Evolutionary conservation across 768 basidiomycete genomes (phyloP).

Genomic region (Trametes villosa): DNA sequence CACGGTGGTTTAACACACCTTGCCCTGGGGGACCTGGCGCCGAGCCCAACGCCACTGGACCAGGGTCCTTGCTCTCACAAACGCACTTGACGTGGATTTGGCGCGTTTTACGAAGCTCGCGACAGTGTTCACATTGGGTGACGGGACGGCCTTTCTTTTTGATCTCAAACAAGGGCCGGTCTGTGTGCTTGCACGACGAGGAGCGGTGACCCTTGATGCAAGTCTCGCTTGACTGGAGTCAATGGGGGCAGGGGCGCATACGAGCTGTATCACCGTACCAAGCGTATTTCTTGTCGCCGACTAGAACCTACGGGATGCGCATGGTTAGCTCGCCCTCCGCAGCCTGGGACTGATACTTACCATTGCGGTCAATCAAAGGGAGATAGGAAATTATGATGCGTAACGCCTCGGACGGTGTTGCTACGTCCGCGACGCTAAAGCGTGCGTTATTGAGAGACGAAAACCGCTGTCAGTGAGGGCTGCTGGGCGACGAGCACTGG

Average conservation of each 20-base stretch:
- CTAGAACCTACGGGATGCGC: slow-evolving; percentile 53
- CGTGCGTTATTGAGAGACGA: slow-evolving; percentile 54
- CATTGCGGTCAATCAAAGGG: slow-evolving; percentile 42
- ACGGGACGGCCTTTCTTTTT: slow-evolving; percentile 65
- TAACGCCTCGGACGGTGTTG: slow-evolving; percentile 39
- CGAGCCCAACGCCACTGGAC: background rate
- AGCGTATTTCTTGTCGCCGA: slow-evolving; percentile 80
- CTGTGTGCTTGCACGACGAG: slow-evolving; percentile 85
- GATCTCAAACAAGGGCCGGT: slow-evolving; percentile 84
- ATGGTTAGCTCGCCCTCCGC: background rate
- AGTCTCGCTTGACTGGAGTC: slow-evolving; percentile 61
- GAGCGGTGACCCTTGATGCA: slow-evolving; percentile 96
- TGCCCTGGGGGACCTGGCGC: slow-evolving; percentile 47
- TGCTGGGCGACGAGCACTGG: slow-evolving; percentile 20
- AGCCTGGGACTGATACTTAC: slow-evolving; percentile 35
- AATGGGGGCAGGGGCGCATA: slow-evolving; percentile 12
- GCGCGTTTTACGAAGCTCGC: slow-evolving; percentile 45
- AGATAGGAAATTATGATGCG: slow-evolving; percentile 8
- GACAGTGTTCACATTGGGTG: slow-evolving; percentile 51
- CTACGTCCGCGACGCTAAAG: slow-evolving; percentile 63
- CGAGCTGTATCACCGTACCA: slow-evolving; percentile 50
- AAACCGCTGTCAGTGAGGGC: slow-evolving; percentile 21
- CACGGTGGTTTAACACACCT: slow-evolving; percentile 52
- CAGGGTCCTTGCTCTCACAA: slow-evolving; percentile 34
- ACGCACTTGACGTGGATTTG: slow-evolving; percentile 46